phyloP scores from a whole-genome alignment of 2,329 filamentous ascomycete genomes.

The Fusarium sp. region DNA sequence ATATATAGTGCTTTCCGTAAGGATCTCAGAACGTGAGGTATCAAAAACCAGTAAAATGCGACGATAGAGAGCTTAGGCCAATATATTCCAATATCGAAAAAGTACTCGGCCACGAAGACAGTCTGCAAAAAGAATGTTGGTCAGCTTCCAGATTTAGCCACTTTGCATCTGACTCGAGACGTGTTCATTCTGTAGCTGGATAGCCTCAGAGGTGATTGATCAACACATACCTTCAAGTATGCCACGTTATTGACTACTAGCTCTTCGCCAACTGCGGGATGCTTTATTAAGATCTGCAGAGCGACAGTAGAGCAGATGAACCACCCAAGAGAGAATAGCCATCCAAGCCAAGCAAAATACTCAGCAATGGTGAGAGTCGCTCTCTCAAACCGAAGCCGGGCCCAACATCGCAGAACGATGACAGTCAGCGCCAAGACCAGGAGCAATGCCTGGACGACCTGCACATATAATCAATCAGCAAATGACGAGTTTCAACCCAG shows the following conservation, averaged over 20 bases:
- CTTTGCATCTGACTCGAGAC: too few species aligned
- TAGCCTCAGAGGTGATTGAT: too few species aligned
- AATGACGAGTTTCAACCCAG: too few species aligned
- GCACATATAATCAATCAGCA: too few species aligned
- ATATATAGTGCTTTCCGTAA: neutral
- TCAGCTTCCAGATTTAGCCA: too few species aligned
- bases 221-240: slow-evolving; percentile 8
- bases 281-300: neutral
- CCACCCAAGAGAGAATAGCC: slow-evolving; percentile 15
- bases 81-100: slow-evolving; percentile 23
- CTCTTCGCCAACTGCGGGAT: neutral
- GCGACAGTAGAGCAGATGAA: slow-evolving; percentile 13
- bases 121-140: neutral
- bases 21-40: slow-evolving; percentile 5
- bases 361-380: neutral
- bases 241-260: neutral
- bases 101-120: slow-evolving; percentile 17
- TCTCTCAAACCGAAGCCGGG: neutral
- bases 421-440: neutral
- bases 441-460: slow-evolving; percentile 3
- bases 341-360: slow-evolving; percentile 12
- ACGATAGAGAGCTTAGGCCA: slow-evolving; percentile 20
- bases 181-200: too few species aligned
- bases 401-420: slow-evolving; percentile 17
- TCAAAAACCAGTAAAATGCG: slow-evolving; percentile 22